These are phyloP conservation scores for Lasiosphaeris hirsuta DNA, from an alignment of 495 filamentous ascomycete genomes.

Conservation along the genomic window DNA sequence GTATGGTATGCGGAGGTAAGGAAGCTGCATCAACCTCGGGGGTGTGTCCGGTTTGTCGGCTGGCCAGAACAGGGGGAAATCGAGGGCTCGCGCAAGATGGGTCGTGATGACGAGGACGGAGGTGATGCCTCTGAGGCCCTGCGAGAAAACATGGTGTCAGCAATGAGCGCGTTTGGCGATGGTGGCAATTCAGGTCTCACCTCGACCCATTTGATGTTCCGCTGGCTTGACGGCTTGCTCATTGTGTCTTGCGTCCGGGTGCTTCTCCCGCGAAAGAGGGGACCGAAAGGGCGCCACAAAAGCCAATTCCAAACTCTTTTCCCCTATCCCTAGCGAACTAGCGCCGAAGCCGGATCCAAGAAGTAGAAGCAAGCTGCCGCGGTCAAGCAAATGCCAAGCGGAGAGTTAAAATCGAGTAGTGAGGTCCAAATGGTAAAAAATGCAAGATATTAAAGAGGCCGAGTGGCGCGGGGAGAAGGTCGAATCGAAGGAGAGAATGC, in stretches of 20 bases:
- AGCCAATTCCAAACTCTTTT: neutral
- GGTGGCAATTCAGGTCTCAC: conserved; percentile 18
- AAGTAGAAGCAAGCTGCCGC: too few relatives aligned
- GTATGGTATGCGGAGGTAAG: conserved; percentile 58
- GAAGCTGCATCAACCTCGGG: conserved; percentile 55
- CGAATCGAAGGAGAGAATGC: too few relatives aligned
- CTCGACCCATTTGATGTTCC: conserved; percentile 40
- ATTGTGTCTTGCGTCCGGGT: conserved; percentile 9
- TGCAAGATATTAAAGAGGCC: too few relatives aligned
- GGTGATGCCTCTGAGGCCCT: conserved; percentile 64
- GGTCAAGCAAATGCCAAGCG: too few relatives aligned
- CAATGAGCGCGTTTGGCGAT: too few relatives aligned
- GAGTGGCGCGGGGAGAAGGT: too few relatives aligned
- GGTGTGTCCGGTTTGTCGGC: conserved; percentile 42
- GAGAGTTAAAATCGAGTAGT: too few relatives aligned
- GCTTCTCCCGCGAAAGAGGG: neutral
- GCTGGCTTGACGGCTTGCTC: conserved; percentile 23
- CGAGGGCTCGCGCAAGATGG: conserved; percentile 58
- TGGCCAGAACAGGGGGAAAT: conserved; percentile 55
- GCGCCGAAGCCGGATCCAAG: too few relatives aligned
- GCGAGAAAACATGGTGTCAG: conserved; percentile 11
- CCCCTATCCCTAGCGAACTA: too few relatives aligned
- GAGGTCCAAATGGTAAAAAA: too few relatives aligned
- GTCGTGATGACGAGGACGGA: conserved; percentile 61
- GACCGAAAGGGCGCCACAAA: neutral